These are phyloP conservation scores for Ammopiptanthus mongolicus DNA, from an alignment of 306 rosid species.

Conservation along the genomic window DNA sequence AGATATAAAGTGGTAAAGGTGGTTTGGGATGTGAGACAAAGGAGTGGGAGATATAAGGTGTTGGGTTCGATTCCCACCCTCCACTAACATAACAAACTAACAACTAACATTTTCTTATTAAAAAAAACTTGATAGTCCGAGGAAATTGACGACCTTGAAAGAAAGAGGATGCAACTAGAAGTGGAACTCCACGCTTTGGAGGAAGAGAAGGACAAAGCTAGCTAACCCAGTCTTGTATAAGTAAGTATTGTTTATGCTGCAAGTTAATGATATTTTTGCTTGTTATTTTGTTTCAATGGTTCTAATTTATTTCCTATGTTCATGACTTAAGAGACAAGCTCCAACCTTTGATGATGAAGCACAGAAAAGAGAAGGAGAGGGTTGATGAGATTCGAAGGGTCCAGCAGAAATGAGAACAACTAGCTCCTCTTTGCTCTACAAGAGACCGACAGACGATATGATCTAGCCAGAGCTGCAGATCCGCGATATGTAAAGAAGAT, in stretches of 20 bases:
- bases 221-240: conserved; percentile 70
- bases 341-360: conserved; percentile 83
- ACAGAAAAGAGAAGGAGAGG: conserved; percentile 78
- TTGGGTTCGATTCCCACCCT: no score
- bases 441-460: conserved; percentile 89
- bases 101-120: no score
- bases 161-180: conserved; percentile 77
- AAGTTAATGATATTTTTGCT: neutral
- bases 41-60: no score
- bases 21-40: no score
- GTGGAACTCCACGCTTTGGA: conserved; percentile 71
- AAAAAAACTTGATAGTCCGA: no score
- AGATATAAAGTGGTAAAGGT: no score
- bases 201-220: conserved; percentile 73
- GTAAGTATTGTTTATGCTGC: conserved; percentile 19
- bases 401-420: conserved; percentile 71
- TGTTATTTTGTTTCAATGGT: neutral
- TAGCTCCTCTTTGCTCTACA: conserved; percentile 71
- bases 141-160: conserved; percentile 82
- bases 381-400: conserved; percentile 72
- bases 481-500: conserved; percentile 75
- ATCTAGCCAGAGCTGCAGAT: conserved; percentile 87
- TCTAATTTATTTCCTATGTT: neutral
- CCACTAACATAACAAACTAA: no score
- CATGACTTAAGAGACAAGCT: conserved; percentile 86